Evolutionary conservation across 78 protist genomes (phyloP), one percentile per base, ranked within the genome.

Genomic region (Polysphondylium violaceum): DNA sequence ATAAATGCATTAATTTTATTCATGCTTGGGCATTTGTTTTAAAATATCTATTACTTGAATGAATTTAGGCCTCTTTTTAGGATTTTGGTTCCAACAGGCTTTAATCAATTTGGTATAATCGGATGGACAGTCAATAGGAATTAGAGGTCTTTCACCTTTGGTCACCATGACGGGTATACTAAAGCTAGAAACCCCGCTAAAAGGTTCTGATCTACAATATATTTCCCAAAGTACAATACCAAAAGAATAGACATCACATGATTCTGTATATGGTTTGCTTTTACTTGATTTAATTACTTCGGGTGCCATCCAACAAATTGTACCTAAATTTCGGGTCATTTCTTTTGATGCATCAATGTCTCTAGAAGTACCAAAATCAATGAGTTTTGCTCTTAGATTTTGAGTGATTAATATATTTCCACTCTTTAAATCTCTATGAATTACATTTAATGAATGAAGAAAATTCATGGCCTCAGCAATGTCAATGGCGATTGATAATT

Each of bases 361-460:
- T 64, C 83, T 38, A 59, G 1, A 50, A 0, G 89, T 72, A 38
- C 94, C 94, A 60, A 88, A 88, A 67, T 88, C 94, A 33, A 88
- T 88, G 0, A 88, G 81, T 38, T 88, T 88, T 21, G 72, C 86
- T 3, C 74, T 33, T n/a, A 53, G 11, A 38, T 88, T 67, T 4
- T 88, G 81, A 21, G 86, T 88, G 4, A 88, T 36, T 33, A 78
- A 72, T 11, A 83, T 79, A 83, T 83, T 83, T 29, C 76, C 76
- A 69, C 79, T 69, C 40, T 88, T 88, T 41, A 88, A 50, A 56
- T 88, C 94, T 14, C 94, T 44, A 38, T 88, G 94, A 44, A 88
- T 88, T 16, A 88, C 72, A 31, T 79, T 79, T 5, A 67, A 75
- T 33, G 77, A 67, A 64, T 88, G 94, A 14, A 88, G 61, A 51